These are phyloP conservation scores for Sporormia fimetaria DNA, from an alignment of 495 filamentous ascomycete genomes.

Conservation along the genomic window DNA sequence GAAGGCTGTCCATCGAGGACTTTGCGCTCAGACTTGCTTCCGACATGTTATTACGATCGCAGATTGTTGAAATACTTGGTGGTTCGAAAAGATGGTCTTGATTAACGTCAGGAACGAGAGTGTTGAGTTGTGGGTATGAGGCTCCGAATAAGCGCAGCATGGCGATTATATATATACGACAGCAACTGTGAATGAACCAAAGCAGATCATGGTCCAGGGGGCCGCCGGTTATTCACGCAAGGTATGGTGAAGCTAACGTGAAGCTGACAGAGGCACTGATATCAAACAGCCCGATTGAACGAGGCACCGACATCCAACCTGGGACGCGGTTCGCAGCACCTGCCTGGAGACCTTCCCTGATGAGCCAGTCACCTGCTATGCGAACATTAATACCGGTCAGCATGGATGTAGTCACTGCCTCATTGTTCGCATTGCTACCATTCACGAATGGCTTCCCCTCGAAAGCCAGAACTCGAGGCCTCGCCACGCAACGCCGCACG, in stretches of 20 bases:
- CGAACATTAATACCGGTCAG: slow-evolving; percentile 6
- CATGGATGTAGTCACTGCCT: too few species aligned
- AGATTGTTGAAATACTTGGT: too few species aligned
- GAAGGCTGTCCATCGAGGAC: slow-evolving; percentile 16
- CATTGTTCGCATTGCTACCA: background rate
- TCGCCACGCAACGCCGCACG: too few species aligned
- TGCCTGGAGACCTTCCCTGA: background rate
- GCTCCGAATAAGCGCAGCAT: too few species aligned
- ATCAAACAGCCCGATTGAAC: background rate
- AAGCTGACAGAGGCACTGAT: slow-evolving; percentile 21
- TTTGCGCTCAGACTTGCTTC: slow-evolving; percentile 6
- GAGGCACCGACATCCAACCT: background rate
- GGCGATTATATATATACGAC: too few species aligned
- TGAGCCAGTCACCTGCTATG: background rate
- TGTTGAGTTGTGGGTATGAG: too few species aligned
- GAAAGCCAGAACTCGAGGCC: too few species aligned
- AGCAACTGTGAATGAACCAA: too few species aligned
- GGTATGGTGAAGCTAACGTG: background rate
- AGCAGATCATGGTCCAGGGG: background rate
- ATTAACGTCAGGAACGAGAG: too few species aligned
- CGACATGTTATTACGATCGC: slow-evolving; percentile 9
- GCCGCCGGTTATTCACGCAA: background rate
- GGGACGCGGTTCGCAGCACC: slow-evolving; percentile 1
- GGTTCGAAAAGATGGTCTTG: too few species aligned
- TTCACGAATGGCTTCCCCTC: too few species aligned